A percentile compares a stretch with the other conserved stretches of the same genome.
These are phyloP conservation scores for Chalciporus pseudorubinellus DNA, from an alignment of 768 basidiomycete species.

Conservation along the genomic window DNA sequence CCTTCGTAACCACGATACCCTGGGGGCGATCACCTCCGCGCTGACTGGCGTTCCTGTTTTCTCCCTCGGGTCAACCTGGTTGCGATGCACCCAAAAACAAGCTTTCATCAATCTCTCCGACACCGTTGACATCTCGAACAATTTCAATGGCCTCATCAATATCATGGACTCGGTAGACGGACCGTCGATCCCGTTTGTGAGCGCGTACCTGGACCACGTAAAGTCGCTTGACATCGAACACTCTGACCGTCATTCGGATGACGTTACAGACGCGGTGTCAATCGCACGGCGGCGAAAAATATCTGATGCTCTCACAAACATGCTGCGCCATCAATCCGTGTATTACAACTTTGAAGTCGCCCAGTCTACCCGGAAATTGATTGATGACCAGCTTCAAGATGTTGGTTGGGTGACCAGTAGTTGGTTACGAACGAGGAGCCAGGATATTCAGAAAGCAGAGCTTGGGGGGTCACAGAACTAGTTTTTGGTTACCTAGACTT, in stretches of 20 bases:
- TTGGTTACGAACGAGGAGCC: conserved; percentile 58
- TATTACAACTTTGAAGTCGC: conserved; percentile 49
- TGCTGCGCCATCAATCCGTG: conserved; percentile 57
- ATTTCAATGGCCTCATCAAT: conserved; percentile 40
- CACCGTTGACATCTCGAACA: conserved; percentile 53
- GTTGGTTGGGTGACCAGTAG: conserved; percentile 42
- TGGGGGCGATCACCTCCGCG: conserved; percentile 64
- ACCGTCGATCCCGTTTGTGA: conserved; percentile 68
- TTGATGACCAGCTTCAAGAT: conserved; percentile 44
- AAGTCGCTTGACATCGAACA: conserved; percentile 53
- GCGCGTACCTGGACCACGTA: conserved; percentile 61
- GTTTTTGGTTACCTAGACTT: background rate
- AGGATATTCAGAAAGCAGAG: conserved; percentile 59
- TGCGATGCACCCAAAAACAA: conserved; percentile 52
- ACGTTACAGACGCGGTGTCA: conserved; percentile 38
- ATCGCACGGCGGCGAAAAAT: conserved; percentile 57
- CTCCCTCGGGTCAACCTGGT: conserved; percentile 63
- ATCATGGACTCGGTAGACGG: conserved; percentile 42
- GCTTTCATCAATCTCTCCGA: conserved; percentile 51
- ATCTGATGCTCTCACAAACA: conserved; percentile 50
- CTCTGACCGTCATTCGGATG: conserved; percentile 26
- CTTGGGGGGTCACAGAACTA: background rate
- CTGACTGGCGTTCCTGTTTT: conserved; percentile 58
- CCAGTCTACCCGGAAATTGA: conserved; percentile 45
- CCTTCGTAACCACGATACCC: conserved; percentile 64